Evolutionary conservation across 2,329 filamentous ascomycete species (phyloP).

Genomic region (Beauveria pseudobassiana): DNA sequence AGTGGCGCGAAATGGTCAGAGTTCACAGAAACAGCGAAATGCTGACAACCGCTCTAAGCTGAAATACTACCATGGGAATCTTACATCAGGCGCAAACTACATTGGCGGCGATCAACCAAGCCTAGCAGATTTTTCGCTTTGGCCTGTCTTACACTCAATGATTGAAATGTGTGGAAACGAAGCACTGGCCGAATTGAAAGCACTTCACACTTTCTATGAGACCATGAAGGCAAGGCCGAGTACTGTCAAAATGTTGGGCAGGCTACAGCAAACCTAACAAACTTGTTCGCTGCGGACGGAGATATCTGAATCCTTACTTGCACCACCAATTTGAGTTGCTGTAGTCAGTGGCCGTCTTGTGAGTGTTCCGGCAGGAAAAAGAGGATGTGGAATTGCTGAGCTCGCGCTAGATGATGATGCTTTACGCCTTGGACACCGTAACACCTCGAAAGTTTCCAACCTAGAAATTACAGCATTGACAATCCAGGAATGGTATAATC

Average conservation of each 20-base stretch:
- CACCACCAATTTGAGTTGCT: not conserved
- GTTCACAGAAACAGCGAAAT: not conserved
- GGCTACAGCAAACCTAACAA: not conserved
- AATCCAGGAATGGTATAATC: not conserved
- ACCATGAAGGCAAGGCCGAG: constrained; percentile 18
- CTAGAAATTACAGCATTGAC: not conserved
- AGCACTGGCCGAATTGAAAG: constrained; percentile 22
- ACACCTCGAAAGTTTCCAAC: not conserved
- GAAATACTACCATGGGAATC: constrained; percentile 35
- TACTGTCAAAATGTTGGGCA: constrained; percentile 15
- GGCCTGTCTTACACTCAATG: constrained; percentile 46
- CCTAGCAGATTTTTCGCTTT: constrained; percentile 49
- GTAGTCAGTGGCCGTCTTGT: not conserved
- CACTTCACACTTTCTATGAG: constrained; percentile 32
- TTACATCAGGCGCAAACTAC: constrained; percentile 28
- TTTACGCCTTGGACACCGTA: not conserved
- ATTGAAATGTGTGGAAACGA: constrained; percentile 26
- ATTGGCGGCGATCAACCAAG: constrained; percentile 35
- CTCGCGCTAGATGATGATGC: constrained; percentile 1
- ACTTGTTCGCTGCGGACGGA: not conserved
- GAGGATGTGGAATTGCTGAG: not conserved
- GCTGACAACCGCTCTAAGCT: constrained; percentile 18
- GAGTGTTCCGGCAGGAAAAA: not conserved
- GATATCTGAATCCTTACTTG: not conserved
- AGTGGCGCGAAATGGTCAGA: not conserved